A percentile compares a stretch with the other conserved stretches of the same genome.
Conservation (phyloP, 2,329 filamentous ascomycete genomes). For the Aureobasidium uvarum region DNA sequence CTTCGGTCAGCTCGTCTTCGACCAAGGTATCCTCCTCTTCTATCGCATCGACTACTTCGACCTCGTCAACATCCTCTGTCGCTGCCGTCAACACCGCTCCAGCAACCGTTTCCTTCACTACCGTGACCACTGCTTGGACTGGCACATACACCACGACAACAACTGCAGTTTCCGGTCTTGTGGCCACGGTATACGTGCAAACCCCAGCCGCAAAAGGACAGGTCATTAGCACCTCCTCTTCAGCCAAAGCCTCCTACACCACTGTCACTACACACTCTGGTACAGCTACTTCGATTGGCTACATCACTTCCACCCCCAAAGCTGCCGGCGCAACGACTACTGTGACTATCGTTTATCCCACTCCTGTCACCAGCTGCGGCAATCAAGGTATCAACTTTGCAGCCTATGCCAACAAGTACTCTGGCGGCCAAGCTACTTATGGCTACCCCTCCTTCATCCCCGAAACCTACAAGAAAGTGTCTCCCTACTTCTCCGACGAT, state of each 20-base stretch:
- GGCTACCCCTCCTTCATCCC: constrained; percentile 28
- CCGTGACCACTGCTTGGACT: constrained; percentile 28
- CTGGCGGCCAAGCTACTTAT: constrained; percentile 21
- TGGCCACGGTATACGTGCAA: constrained; percentile 27
- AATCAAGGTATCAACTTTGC: constrained; percentile 22
- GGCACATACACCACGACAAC: constrained; percentile 19
- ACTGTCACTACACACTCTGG: constrained; percentile 19
- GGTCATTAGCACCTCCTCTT: constrained; percentile 6
- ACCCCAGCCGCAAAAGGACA: constrained; percentile 24
- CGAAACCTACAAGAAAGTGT: constrained; percentile 22
- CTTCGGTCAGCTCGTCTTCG: neutral
- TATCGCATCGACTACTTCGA: neutral
- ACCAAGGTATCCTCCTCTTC: neutral
- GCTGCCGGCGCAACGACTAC: constrained; percentile 17
- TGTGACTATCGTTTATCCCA: constrained; percentile 16
- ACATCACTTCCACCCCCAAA: constrained; percentile 19
- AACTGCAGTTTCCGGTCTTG: constrained; percentile 24
- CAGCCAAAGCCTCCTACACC: constrained; percentile 12
- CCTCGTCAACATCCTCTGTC: neutral
- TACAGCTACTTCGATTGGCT: constrained; percentile 14
- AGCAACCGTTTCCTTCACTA: constrained; percentile 27
- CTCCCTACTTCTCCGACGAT: constrained; percentile 8
- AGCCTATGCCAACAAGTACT: constrained; percentile 24
- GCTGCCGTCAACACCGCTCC: constrained; percentile 25
- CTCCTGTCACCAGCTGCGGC: neutral